These are phyloP conservation scores for Penicillium turbatum DNA, from an alignment of 495 filamentous ascomycete species.

Conservation along the genomic window DNA sequence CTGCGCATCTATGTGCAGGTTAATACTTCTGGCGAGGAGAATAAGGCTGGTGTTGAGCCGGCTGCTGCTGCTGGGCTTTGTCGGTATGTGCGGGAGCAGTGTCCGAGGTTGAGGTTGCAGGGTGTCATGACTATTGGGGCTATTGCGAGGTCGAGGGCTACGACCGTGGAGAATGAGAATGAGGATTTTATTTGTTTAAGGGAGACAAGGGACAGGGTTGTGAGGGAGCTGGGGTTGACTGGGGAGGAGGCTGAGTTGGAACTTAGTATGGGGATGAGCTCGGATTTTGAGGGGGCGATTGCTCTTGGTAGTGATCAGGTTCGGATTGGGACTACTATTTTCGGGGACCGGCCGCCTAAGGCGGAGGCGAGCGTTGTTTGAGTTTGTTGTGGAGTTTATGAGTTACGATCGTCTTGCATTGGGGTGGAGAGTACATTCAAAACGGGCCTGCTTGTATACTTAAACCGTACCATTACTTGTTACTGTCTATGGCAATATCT, in stretches of 20 bases:
- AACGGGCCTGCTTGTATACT: background rate
- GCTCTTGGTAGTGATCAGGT: constrained; percentile 81
- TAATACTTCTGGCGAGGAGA: constrained; percentile 86
- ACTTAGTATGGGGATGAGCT: constrained; percentile 83
- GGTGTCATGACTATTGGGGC: constrained; percentile 97
- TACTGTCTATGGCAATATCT: too few species aligned
- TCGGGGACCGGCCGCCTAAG: constrained; percentile 74
- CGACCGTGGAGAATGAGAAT: constrained; percentile 72
- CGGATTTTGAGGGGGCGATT: constrained; percentile 91
- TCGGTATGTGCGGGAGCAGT: constrained; percentile 59
- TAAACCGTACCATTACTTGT: too few species aligned
- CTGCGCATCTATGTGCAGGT: constrained; percentile 85
- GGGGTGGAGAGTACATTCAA: background rate
- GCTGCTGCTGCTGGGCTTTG: constrained; percentile 54
- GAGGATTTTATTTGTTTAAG: constrained; percentile 75
- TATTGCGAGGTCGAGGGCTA: constrained; percentile 72
- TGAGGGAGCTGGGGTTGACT: constrained; percentile 43
- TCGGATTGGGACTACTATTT: constrained; percentile 92
- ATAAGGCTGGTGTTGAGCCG: constrained; percentile 78
- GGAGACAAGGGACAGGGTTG: constrained; percentile 64
- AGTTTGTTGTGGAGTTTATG: constrained; percentile 4
- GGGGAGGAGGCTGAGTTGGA: constrained; percentile 47
- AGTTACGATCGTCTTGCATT: constrained; percentile 15
- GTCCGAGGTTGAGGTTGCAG: constrained; percentile 66
- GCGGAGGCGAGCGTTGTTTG: constrained; percentile 54